Percentiles rank a stretch among this genome's conserved stretches.
phyloP scores from a whole-genome alignment of 257 asterid species.

The Nicotiana otophora region DNA sequence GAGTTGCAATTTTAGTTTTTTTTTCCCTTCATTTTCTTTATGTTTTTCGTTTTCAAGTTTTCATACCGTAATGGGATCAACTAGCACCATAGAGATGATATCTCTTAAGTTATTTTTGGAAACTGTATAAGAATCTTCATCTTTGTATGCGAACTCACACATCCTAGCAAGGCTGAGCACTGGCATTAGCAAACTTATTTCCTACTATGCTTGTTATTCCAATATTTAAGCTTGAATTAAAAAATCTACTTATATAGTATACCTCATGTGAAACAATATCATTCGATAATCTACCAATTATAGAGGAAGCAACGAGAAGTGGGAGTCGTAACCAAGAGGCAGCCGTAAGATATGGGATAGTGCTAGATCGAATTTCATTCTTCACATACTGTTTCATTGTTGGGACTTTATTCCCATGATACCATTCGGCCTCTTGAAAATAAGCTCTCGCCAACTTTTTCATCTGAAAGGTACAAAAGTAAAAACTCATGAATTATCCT shows the following conservation, averaged over 20 bases:
- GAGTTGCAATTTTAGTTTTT: no score
- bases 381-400: neutral
- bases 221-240: neutral
- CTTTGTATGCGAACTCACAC: neutral
- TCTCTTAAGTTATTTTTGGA: neutral
- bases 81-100: no score
- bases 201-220: no score
- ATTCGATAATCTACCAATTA: constrained; percentile 26
- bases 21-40: no score
- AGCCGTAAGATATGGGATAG: neutral
- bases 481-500: no score
- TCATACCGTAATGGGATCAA: no score
- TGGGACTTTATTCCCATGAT: no score
- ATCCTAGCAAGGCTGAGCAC: constrained; percentile 11
- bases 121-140: constrained; percentile 14
- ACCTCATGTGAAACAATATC: constrained; percentile 29
- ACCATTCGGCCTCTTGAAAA: neutral
- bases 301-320: neutral
- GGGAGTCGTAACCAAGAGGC: constrained; percentile 19
- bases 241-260: neutral
- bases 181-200: neutral
- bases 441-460: constrained; percentile 19
- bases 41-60: no score
- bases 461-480: neutral
- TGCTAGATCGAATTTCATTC: neutral